Conservation (phyloP, 2,329 filamentous ascomycete genomes). For the Paracoccidioides lutzii region DNA sequence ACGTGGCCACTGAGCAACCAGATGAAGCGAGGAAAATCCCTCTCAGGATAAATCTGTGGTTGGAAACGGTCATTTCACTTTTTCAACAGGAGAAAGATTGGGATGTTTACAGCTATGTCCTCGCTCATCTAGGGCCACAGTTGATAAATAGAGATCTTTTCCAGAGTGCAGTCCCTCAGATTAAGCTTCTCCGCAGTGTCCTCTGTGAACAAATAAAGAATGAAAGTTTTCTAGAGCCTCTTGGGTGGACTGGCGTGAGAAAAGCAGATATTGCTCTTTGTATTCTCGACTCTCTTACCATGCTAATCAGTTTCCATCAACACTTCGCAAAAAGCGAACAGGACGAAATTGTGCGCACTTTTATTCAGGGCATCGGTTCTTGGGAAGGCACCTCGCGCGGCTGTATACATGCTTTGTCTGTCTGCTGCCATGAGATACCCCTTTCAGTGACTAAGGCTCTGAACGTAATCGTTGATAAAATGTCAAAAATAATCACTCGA, state of each 20-base stretch:
- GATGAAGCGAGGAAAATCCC: constrained; percentile 25
- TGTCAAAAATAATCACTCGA: constrained; percentile 93
- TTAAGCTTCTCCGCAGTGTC: constrained; percentile 61
- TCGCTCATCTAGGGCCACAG: constrained; percentile 77
- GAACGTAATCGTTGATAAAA: constrained; percentile 75
- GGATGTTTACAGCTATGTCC: constrained; percentile 83
- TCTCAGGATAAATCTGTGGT: constrained; percentile 54
- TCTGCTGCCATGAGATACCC: constrained; percentile 91
- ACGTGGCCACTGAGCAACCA: constrained; percentile 19
- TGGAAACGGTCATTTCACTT: constrained; percentile 64
- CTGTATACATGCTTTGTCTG: constrained; percentile 86
- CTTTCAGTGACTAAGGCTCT: constrained; percentile 74
- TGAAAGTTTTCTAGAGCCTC: constrained; percentile 69
- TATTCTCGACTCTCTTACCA: constrained; percentile 73
- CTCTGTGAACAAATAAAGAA: constrained; percentile 73
- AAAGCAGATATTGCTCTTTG: constrained; percentile 82
- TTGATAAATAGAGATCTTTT: constrained; percentile 85
- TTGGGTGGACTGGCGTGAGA: constrained; percentile 61
- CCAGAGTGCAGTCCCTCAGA: constrained; percentile 55
- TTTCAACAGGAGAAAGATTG: constrained; percentile 65
- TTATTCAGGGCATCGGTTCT: constrained; percentile 69
- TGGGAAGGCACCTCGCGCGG: constrained; percentile 80
- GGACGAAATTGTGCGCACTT: constrained; percentile 76
- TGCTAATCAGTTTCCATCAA: constrained; percentile 80
- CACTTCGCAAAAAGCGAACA: constrained; percentile 74